Evolutionary conservation across 768 basidiomycete species (phyloP), one percentile per base, ranked within the genome.

Genomic region (Suillus clintonianus): DNA sequence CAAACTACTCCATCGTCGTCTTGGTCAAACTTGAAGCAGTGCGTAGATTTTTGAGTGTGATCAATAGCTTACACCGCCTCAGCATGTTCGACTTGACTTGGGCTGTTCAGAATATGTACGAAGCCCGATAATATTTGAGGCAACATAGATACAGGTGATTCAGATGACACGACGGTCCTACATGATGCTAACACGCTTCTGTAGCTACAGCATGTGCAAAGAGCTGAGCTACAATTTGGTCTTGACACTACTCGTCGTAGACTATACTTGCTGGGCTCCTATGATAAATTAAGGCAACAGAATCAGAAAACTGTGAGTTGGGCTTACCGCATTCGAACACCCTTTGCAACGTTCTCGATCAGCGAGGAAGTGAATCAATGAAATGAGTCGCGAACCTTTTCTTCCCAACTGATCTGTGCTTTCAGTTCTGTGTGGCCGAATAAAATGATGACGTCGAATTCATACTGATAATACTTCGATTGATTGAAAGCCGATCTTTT

Each of bases 381-480:
- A 15, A 59, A 48, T 10, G 41, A 63, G 14, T 13, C 9, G 36
- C 64, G 22, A 53, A 81, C 79, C 67, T 72, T 71, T 39, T 81
- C 76, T 30, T 66, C 64, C 81, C 81, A 82, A 5, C 72, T 68
- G 37, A 80, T 71, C 37, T 79, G 76, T 0, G 79, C 81, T 64
- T 79, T 79, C 47, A 81, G 66, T 57, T 82, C 81, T 0, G 80
- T 78, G 27, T 72, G 51, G 0, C 81, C 81, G 36, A 79, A 77
- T 9, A 72, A 65, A 10, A 82, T 48, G 24, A 80, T 68, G 8
- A 82, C 67, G 11, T 77, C 71, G 51, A 70, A 81, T 0, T 61
- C 32, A 32, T 72, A 6, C 39, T 54, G 30, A 53, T 73, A 77
- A 62, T 72, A 76, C 3, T 22, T 13, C 24, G 59, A 48, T 36